A percentile compares a stretch with the other conserved stretches of the same genome.
These are phyloP conservation scores for Chaetomium cochliodes DNA, from an alignment of 495 filamentous ascomycete genomes.

Conservation along the genomic window DNA sequence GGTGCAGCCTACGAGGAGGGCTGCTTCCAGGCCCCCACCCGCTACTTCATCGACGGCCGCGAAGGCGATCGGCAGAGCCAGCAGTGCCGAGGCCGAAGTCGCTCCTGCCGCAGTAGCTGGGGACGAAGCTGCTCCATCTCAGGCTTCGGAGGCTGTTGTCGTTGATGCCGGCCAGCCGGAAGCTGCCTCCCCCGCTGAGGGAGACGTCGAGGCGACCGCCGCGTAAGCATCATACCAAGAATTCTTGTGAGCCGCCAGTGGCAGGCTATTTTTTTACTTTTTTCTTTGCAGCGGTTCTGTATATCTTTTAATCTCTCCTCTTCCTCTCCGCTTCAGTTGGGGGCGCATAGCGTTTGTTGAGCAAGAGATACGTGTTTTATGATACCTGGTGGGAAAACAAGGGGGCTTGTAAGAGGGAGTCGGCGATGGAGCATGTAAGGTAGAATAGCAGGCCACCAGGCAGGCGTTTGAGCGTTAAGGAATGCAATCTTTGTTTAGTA, in stretches of 20 bases:
- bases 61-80: not conserved
- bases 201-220: constrained; percentile 1
- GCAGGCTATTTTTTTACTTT: constrained; percentile 4
- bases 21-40: constrained; percentile 22
- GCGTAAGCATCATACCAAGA: not conserved
- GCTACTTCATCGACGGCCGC: constrained; percentile 19
- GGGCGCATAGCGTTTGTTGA: constrained; percentile 18
- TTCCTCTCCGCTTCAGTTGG: constrained; percentile 3
- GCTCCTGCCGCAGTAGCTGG: constrained; percentile 27
- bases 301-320: constrained; percentile 18
- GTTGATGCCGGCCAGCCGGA: not conserved
- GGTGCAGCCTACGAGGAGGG: constrained; percentile 33
- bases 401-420: constrained; percentile 5
- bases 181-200: not conserved
- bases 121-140: constrained; percentile 15
- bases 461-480: constrained; percentile 13
- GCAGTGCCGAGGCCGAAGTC: not conserved
- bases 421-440: constrained; percentile 18
- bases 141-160: constrained; percentile 10
- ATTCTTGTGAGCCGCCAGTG: constrained; percentile 9
- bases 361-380: constrained; percentile 14
- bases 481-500: constrained; percentile 7
- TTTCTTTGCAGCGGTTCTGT: constrained; percentile 4
- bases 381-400: constrained; percentile 24
- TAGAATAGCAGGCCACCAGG: constrained; percentile 20